Percentiles rank a stretch among this genome's conserved stretches.
Evolutionary conservation across 2,329 filamentous ascomycete genomes (phyloP).

Genomic region (Aspergillus fructus): DNA sequence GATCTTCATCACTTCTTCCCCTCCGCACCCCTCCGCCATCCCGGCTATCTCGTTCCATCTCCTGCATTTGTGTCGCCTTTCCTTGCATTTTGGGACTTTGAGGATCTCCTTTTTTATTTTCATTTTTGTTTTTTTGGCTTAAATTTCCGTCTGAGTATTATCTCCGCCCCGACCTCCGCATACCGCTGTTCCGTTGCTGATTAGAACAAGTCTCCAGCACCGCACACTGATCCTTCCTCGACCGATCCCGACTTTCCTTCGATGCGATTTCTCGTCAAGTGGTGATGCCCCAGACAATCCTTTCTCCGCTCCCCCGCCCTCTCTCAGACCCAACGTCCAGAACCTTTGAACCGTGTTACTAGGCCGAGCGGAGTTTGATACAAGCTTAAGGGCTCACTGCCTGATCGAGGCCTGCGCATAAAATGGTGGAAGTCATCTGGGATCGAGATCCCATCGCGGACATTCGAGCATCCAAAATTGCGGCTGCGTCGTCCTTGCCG

Average conservation of each 20-base stretch:
- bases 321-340: neutral
- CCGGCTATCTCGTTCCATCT: conserved; percentile 10
- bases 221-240: neutral
- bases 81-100: conserved; percentile 13
- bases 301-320: conserved; percentile 1
- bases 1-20: conserved; percentile 5
- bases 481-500: conserved; percentile 41
- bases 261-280: conserved; percentile 6
- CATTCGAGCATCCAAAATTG: conserved; percentile 56
- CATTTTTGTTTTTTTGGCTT: conserved; percentile 2
- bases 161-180: neutral
- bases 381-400: neutral
- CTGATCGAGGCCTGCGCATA: neutral
- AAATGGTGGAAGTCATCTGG: conserved; percentile 61
- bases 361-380: neutral
- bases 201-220: neutral
- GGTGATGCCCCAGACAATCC: conserved; percentile 12
- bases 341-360: neutral
- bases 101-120: conserved; percentile 8
- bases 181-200: conserved; percentile 4
- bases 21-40: conserved; percentile 9
- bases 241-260: neutral
- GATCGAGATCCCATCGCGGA: conserved; percentile 61
- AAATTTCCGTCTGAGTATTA: neutral
- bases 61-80: conserved; percentile 17